Percentiles rank a stretch among this genome's conserved stretches.
These are phyloP conservation scores for Mytilinidion resinicola DNA, from an alignment of 495 filamentous ascomycete species.

Conservation along the genomic window DNA sequence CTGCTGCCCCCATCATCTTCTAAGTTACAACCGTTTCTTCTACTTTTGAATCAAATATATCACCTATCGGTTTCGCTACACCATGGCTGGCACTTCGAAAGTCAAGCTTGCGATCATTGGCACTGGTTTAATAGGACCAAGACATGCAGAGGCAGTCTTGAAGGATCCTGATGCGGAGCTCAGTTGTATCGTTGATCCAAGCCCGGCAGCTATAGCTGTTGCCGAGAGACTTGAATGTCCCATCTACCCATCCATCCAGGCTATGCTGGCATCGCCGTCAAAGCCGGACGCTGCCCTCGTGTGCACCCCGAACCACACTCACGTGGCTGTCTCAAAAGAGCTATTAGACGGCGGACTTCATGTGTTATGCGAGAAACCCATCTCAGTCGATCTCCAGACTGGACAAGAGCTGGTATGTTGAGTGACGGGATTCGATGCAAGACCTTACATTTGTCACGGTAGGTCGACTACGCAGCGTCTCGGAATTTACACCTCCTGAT, in stretches of 20 bases:
- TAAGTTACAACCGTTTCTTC: no score
- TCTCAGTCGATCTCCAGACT: conserved; percentile 43
- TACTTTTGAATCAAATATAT: no score
- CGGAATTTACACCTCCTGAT: conserved; percentile 46
- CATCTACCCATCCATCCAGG: conserved; percentile 36
- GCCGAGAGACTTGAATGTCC: conserved; percentile 32
- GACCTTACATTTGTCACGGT: conserved; percentile 12
- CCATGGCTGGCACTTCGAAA: not conserved
- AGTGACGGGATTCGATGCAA: not conserved
- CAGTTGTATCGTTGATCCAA: conserved; percentile 48
- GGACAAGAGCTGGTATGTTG: conserved; percentile 34
- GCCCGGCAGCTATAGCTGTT: conserved; percentile 30
- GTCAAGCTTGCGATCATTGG: conserved; percentile 48
- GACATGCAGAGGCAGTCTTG: conserved; percentile 49
- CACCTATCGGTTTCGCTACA: not conserved
- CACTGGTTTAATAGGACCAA: conserved; percentile 52
- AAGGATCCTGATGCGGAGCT: conserved; percentile 43
- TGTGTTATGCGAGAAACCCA: conserved; percentile 54
- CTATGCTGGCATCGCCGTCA: conserved; percentile 38
- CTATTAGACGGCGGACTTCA: conserved; percentile 47
- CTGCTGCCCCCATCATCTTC: no score
- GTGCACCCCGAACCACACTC: conserved; percentile 55
- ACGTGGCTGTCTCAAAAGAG: conserved; percentile 46
- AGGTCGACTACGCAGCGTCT: conserved; percentile 14
- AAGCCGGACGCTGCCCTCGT: conserved; percentile 51